These are phyloP conservation scores for Ustilago tritici DNA, from an alignment of 1,284 basidiomycete genomes.

Conservation along the genomic window DNA sequence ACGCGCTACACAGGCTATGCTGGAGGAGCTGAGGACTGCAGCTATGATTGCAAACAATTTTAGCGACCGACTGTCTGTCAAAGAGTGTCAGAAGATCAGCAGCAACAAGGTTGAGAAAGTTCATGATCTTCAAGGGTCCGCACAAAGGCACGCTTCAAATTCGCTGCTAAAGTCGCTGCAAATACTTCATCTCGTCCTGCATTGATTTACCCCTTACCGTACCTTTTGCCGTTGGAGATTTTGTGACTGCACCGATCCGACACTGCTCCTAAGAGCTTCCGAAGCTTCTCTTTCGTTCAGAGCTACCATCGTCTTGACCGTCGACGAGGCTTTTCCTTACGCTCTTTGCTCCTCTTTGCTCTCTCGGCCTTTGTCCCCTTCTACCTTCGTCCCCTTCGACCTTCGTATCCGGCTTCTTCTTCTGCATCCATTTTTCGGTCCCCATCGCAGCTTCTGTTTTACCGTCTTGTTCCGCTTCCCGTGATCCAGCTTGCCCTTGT, in stretches of 20 bases:
- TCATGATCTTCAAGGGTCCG: not conserved
- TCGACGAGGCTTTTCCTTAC: not conserved
- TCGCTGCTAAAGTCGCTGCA: slow-evolving; percentile 2
- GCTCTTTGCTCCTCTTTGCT: not conserved
- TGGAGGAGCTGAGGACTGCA: too few relatives aligned
- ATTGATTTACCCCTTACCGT: slow-evolving; percentile 10
- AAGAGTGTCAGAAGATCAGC: not conserved
- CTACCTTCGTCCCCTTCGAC: too few relatives aligned
- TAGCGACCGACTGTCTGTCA: not conserved
- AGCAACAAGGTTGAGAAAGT: not conserved
- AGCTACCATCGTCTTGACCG: not conserved
- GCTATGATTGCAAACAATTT: not conserved
- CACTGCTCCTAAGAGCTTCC: not conserved
- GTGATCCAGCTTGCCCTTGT: not conserved
- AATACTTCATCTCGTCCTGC: slow-evolving; percentile 12
- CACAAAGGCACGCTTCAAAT: not conserved
- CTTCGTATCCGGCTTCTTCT: not conserved
- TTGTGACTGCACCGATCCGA: too few relatives aligned
- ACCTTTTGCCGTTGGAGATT: not conserved
- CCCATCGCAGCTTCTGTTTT: not conserved
- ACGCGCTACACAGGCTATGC: too few relatives aligned
- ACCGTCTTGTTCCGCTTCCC: not conserved
- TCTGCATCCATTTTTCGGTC: not conserved
- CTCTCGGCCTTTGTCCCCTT: not conserved
- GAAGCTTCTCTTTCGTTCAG: not conserved